These are phyloP conservation scores for Naganishia onofrii DNA, from an alignment of 768 basidiomycete genomes.

Conservation along the genomic window DNA sequence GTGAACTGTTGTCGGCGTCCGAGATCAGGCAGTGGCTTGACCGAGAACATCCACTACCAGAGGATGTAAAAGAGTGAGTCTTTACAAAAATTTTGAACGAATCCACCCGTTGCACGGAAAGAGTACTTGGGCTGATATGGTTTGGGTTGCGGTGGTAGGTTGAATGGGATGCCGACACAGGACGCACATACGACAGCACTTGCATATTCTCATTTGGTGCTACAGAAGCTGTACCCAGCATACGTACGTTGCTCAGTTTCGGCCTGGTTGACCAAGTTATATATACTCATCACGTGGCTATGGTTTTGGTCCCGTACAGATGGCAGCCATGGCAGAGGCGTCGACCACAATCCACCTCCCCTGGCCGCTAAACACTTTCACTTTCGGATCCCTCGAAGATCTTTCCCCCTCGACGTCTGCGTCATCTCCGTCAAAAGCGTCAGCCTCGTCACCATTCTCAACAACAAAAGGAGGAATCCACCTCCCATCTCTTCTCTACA, in stretches of 20 bases:
- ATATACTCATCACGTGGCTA: not conserved
- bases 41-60: conserved; percentile 24
- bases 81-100: too few relatives aligned
- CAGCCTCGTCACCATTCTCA: not conserved
- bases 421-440: not conserved
- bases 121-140: conserved; percentile 2
- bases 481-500: conserved; percentile 11
- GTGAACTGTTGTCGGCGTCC: conserved; percentile 10
- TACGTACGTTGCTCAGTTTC: conserved; percentile 23
- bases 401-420: not conserved
- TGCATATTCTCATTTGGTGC: conserved; percentile 28
- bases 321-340: conserved; percentile 4
- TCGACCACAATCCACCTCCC: conserved; percentile 25
- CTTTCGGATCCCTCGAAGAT: conserved; percentile 17
- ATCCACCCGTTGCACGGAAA: too few relatives aligned
- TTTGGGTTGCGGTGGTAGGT: not conserved
- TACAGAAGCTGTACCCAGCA: conserved; percentile 31
- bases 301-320: too few relatives aligned
- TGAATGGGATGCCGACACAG: conserved; percentile 32
- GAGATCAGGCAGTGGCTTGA: conserved; percentile 33
- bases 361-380: conserved; percentile 19
- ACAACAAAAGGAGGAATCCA: conserved; percentile 12
- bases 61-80: conserved; percentile 29
- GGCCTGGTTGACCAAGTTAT: not conserved
- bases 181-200: conserved; percentile 32